Evolutionary conservation across 2,329 filamentous ascomycete species (phyloP), one percentile per base, ranked within the genome.

Genomic region (Cladosporium sp.): DNA sequence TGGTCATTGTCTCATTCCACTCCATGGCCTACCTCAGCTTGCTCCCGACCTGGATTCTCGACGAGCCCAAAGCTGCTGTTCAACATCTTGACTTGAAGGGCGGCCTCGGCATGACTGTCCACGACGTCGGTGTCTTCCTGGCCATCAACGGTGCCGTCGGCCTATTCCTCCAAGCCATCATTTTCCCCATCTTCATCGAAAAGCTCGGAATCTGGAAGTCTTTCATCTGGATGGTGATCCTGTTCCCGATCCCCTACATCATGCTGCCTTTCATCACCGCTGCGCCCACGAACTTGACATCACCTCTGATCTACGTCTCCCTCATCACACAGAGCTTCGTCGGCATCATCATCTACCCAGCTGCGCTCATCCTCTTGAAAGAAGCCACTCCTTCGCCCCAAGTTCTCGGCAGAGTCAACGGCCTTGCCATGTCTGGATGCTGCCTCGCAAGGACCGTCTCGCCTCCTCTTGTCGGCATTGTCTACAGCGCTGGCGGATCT

Each of bases 1-100:
- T 96, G 51, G 89, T 88, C 45, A 89, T 96, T 62, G 95, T 94
- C 75, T 92, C 90, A 5, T 95, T 95, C 71, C 92, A 96, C 73
- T 91, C 88, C 38, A 96, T 96, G 90, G 90, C 88, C 0, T 96
- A 89, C 73, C 91, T 96, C 70, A 89, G 95, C 71, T 82, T 96
- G 0, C 80, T 96, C 51, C 91, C 92, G 9, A 95, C 96, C 59
- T 96, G 95, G 74, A 84, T 96, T 45, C 91, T 96, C 72, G 91
- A 96, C 66, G 80, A 85, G 49, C 81, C 82, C 37, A 75, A 73
- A 63, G 69, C 72, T 19, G 69, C 76, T 47, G 72, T 75, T 43
- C 25, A 55, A 17, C 49, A 59, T 17, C 45, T 62, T 4, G 64
- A 68, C 9, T 63, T 76, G n/a, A 70, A 79, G 0, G 86, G 87